Evolutionary conservation across 2,329 filamentous ascomycete species (phyloP).

Genomic region (Penicillium sp.): DNA sequence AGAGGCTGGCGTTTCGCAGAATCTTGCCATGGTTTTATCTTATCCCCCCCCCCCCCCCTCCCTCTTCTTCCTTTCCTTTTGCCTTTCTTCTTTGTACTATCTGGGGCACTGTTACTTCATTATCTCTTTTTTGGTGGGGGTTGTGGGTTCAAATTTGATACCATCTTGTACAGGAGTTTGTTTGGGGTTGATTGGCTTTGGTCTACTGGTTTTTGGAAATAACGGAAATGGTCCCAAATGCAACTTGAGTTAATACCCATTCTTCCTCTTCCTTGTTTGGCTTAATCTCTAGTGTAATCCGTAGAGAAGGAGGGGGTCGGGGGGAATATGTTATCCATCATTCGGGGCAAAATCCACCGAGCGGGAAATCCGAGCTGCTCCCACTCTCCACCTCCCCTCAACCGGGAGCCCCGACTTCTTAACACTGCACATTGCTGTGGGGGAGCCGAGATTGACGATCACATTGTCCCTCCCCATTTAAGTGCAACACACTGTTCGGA

Average conservation of each 20-base stretch:
- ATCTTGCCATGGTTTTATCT: conserved; percentile 16
- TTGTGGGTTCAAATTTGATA: conserved; percentile 38
- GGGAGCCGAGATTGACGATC: not conserved
- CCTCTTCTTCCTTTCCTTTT: conserved; percentile 20
- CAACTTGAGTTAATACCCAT: conserved; percentile 5
- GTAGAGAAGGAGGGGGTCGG: too few relatives aligned
- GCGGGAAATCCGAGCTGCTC: not conserved
- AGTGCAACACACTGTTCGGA: too few relatives aligned
- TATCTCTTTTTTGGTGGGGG: conserved; percentile 25
- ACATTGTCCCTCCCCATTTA: not conserved
- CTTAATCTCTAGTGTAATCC: too few relatives aligned
- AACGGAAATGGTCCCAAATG: conserved; percentile 24
- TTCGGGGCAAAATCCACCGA: not conserved
- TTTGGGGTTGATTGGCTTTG: conserved; percentile 7
- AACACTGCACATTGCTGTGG: not conserved
- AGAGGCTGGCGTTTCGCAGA: conserved; percentile 29
- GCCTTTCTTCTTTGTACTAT: conserved; percentile 17
- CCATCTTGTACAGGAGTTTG: conserved; percentile 39
- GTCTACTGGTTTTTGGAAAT: conserved; percentile 15
- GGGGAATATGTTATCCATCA: too few relatives aligned
- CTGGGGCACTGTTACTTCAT: conserved; percentile 9
- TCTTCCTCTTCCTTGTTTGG: not conserved
- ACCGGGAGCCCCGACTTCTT: not conserved
- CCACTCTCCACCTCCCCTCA: not conserved
- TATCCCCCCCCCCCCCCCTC: not conserved